These are phyloP conservation scores for Jacaranda copaia DNA, from an alignment of 257 asterid species.

Conservation along the genomic window DNA sequence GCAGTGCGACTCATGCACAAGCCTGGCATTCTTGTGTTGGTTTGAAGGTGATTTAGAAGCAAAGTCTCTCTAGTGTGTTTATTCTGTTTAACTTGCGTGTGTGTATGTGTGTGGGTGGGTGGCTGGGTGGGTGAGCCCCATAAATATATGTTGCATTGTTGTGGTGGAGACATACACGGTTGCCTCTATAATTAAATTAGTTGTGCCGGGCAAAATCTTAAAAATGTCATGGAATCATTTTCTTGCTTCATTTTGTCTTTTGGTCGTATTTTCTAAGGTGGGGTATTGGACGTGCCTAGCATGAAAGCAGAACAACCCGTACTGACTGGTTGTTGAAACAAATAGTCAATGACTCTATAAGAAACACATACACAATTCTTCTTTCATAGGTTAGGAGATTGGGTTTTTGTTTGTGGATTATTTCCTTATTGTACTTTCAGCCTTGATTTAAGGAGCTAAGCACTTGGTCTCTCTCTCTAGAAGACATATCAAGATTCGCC, in stretches of 20 bases:
- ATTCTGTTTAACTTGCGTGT: background rate
- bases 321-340: slow-evolving; percentile 39
- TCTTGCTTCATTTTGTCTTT: slow-evolving; percentile 42
- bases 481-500: background rate
- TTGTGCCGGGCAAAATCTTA: background rate
- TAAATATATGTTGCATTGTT: background rate
- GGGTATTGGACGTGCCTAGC: slow-evolving; percentile 59
- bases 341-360: background rate
- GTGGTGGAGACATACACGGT: slow-evolving; percentile 17
- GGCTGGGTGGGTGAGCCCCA: background rate
- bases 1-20: slow-evolving; percentile 53
- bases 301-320: slow-evolving; percentile 42
- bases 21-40: slow-evolving; percentile 42
- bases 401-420: no score
- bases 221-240: slow-evolving; percentile 44
- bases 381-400: no score
- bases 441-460: background rate
- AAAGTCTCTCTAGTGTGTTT: slow-evolving; percentile 10
- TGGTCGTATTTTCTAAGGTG: slow-evolving; percentile 44
- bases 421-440: background rate
- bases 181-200: slow-evolving; percentile 35
- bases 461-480: background rate
- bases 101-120: background rate
- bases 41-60: slow-evolving; percentile 3
- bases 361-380: background rate